Evolutionary conservation across 805 yeast genomes (phyloP).

Genomic region (Myxozyma nipponensis): DNA sequence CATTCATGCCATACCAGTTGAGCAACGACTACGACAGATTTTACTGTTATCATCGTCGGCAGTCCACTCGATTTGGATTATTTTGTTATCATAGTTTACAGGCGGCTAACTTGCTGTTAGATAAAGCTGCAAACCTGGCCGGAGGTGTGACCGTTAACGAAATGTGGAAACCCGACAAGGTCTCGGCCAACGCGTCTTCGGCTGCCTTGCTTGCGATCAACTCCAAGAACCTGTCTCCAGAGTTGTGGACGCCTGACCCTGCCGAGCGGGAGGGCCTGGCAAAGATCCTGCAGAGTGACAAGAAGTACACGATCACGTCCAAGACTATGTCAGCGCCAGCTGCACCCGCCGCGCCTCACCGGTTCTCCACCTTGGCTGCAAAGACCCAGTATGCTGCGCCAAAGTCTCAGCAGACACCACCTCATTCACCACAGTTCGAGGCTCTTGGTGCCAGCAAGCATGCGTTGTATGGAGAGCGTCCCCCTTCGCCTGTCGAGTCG

Average conservation of each 20-base stretch:
- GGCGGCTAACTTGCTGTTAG: too few species aligned
- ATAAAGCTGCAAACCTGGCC: constrained; percentile 18
- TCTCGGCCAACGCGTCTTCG: constrained; percentile 33
- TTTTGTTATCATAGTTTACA: too few species aligned
- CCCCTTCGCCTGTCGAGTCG: constrained; percentile 7
- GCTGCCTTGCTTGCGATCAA: constrained; percentile 37
- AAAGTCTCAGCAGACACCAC: constrained; percentile 4
- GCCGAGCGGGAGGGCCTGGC: constrained; percentile 54
- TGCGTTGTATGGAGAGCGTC: constrained; percentile 7
- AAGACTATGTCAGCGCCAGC: constrained; percentile 8
- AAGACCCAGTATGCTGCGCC: background rate
- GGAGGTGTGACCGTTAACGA: constrained; percentile 4
- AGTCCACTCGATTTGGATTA: too few species aligned
- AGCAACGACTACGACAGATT: too few species aligned
- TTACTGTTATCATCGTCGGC: too few species aligned
- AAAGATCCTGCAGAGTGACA: constrained; percentile 43
- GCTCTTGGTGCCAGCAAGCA: constrained; percentile 14
- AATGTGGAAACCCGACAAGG: constrained; percentile 16
- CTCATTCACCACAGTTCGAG: constrained; percentile 13
- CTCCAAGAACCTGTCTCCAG: constrained; percentile 34
- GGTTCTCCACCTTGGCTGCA: constrained; percentile 2
- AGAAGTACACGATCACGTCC: constrained; percentile 42
- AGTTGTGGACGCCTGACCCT: constrained; percentile 44
- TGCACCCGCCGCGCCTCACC: background rate
- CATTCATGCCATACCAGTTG: too few species aligned